phyloP scores from a whole-genome alignment of 768 basidiomycete species.

The Dentipellis fragilis region DNA sequence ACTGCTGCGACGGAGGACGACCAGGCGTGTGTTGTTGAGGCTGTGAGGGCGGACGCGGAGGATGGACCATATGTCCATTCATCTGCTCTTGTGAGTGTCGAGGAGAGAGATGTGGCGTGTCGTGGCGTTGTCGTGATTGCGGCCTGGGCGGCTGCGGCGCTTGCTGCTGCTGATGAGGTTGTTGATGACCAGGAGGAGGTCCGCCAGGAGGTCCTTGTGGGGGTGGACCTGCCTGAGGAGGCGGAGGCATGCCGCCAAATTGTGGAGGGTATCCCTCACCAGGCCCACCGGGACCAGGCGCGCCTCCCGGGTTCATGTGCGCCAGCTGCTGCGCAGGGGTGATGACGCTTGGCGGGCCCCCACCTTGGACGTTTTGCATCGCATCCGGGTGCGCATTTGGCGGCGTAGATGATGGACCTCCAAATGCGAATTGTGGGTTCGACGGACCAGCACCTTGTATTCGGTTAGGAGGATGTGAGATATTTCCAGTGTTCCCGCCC shows the following conservation, averaged over 20 bases:
- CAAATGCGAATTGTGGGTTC: slow-evolving; percentile 26
- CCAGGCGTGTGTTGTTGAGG: slow-evolving; percentile 42
- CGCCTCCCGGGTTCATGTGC: slow-evolving; percentile 32
- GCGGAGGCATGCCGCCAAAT: slow-evolving; percentile 26
- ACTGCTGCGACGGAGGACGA: slow-evolving; percentile 32
- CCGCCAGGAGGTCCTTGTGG: background rate
- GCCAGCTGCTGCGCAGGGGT: slow-evolving; percentile 60
- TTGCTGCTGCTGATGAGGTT: slow-evolving; percentile 5
- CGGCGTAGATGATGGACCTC: slow-evolving; percentile 31
- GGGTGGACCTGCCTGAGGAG: slow-evolving; percentile 14
- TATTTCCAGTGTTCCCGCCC: slow-evolving; percentile 19
- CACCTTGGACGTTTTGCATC: slow-evolving; percentile 26
- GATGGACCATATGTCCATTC: slow-evolving; percentile 24
- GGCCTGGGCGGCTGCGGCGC: slow-evolving; percentile 16
- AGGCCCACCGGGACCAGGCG: slow-evolving; percentile 4
- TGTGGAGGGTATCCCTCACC: slow-evolving; percentile 22
- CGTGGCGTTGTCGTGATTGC: slow-evolving; percentile 15
- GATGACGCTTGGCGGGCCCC: slow-evolving; percentile 18
- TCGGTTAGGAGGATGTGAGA: slow-evolving; percentile 14
- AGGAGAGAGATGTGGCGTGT: slow-evolving; percentile 32
- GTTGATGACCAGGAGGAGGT: slow-evolving; percentile 19
- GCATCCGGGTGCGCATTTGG: slow-evolving; percentile 37
- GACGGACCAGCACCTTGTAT: slow-evolving; percentile 1
- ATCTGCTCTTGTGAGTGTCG: slow-evolving; percentile 35
- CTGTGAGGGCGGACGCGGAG: slow-evolving; percentile 40